Evolutionary conservation across 306 rosid species (phyloP), one percentile per base, ranked within the genome.

Genomic region (Dalbergia oliveri): DNA sequence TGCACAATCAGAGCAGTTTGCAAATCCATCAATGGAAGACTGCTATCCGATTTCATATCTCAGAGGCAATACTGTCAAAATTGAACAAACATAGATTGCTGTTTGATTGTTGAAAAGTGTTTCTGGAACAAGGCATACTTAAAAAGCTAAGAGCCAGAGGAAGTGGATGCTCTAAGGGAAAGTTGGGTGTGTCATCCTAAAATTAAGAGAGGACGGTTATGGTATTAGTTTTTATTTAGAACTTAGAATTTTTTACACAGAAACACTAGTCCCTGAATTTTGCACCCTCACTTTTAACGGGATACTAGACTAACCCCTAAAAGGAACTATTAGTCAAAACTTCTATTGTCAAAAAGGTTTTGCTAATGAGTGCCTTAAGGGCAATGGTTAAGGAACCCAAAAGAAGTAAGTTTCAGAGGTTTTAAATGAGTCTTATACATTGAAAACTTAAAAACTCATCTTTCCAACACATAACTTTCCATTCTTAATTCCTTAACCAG

Each of bases 231-330:
- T 56, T 43, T 54, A 12, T 1, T 14, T 35, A 41, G 19, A 77
- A 26, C 3, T 26, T 26, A 1, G 31, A 43, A 5, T n/a, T 66
- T 66, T 65, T 14, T 54, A 37, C 14, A 43, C 58, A 54, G 9
- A 66, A 66, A 69, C 31, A 26, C 68, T 13, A 63, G 49, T 51
- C 65, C 44, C 37, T 37, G 35, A 74, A 66, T 58, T 53, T 68
- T 1, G 34, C 58, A 18, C 33, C 37, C 53, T 23, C 39, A 8
- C 23, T 77, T 45, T 63, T 11, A 41, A 75, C 51, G 53, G 14
- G 45, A 69, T 53, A 70, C 63, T 16, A 82, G 72, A 76, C 50
- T 62, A 62, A 63, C 59, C 37, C 19, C 19, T 60, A 41, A 31
- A 73, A 77, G 67, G 57, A 74, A 18, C 73, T 18, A 70, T 58